Conservation (phyloP, 805 yeast species). For the Candida palmyrensis region DNA sequence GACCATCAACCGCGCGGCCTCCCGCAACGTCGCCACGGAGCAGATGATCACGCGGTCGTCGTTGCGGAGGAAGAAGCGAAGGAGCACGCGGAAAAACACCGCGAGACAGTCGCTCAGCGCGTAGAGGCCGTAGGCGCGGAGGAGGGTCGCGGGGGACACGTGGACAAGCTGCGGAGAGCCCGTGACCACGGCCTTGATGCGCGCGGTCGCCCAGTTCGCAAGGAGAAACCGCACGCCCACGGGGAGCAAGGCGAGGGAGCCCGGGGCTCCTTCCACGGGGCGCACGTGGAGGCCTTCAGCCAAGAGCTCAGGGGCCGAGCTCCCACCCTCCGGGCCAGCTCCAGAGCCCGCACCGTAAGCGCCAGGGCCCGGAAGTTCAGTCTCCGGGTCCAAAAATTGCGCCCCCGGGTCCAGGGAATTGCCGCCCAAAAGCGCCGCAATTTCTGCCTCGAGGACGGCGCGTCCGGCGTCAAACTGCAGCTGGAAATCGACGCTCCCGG, state of each 20-base stretch:
- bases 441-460: conserved; percentile 23
- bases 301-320: neutral
- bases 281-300: too few relatives aligned
- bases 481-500: conserved; percentile 23
- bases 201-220: conserved; percentile 45
- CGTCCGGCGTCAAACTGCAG: conserved; percentile 36
- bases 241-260: conserved; percentile 16
- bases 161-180: conserved; percentile 33
- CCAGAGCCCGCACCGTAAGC: too few relatives aligned
- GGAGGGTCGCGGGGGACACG: conserved; percentile 23
- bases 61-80: conserved; percentile 30
- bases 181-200: conserved; percentile 30
- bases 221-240: conserved; percentile 41
- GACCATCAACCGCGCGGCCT: conserved; percentile 26
- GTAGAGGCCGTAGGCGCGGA: conserved; percentile 29
- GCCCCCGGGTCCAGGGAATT: neutral
- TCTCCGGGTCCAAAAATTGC: too few relatives aligned
- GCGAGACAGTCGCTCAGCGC: conserved; percentile 35
- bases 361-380: too few relatives aligned
- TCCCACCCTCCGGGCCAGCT: too few relatives aligned
- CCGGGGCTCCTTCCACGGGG: too few relatives aligned
- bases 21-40: conserved; percentile 38
- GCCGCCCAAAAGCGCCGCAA: conserved; percentile 9
- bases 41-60: conserved; percentile 36
- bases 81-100: conserved; percentile 33